Evolutionary conservation across 306 rosid species (phyloP), one percentile per base, ranked within the genome.

Genomic region (Trifolium dubium): DNA sequence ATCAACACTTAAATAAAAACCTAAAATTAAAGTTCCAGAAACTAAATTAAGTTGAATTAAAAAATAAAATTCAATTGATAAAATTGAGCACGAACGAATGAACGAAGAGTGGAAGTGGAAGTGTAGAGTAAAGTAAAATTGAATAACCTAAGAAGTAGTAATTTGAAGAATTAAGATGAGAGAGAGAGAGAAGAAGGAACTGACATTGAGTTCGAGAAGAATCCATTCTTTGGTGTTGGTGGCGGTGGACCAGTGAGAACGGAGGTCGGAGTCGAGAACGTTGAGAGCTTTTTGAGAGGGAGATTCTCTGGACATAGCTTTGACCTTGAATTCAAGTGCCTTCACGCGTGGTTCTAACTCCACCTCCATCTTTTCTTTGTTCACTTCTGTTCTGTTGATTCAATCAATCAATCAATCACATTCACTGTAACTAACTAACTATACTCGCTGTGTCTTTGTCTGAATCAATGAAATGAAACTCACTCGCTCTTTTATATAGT

Each of bases 191-290:
- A 6, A 59, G 49, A 6, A 59, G 13, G 23, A 3, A 64, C 74
- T 34, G 37, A 93, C 97, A 35, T 85, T 86, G 76, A 93, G 92
- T 62, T 93, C 93, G 61, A 93, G 97, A 13, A 93, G 84, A 74
- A 93, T 93, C 98, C 97, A 93, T 69, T 93, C 98, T 66, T 93
- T 93, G 73, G 98, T 93, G 70, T 93, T 93, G 79, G 97, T 93
- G n/a, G 90, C 90, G 77, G 97, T 85, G 84, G 98, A 93, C 98
- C 98, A 93, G 84, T 93, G 96, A 14, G 86, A 72, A 60, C 98
- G 98, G 73, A 93, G 97, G 92, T 93, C 97, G 47, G 89, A 41
- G 83, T 93, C 98, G 75, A 90, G 96, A 43, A 93, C 93, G 73
- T 87, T 86, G 4, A 82, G 67, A 9, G 92, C 97, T 56, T 93